Conservation (phyloP, 768 basidiomycete genomes). For the Leccinum uliginosum region DNA sequence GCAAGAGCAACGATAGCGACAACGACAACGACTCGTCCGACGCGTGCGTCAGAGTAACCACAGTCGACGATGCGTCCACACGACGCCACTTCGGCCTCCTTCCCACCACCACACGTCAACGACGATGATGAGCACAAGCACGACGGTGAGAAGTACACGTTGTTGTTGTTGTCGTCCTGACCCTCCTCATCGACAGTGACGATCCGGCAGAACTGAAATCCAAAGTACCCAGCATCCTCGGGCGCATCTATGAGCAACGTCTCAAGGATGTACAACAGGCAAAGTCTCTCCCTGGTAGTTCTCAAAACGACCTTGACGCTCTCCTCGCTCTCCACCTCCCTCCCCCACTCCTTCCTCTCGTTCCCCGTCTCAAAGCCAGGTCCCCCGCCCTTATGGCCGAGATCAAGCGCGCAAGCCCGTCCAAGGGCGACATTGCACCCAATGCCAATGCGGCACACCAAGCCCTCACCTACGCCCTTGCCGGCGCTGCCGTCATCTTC, state of each 20-base stretch:
- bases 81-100: too few species aligned
- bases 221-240: slow-evolving; percentile 27
- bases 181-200: too few species aligned
- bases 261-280: slow-evolving; percentile 73
- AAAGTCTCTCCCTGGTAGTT: slow-evolving; percentile 75
- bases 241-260: slow-evolving; percentile 81
- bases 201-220: slow-evolving; percentile 18
- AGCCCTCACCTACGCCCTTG: slow-evolving; percentile 85
- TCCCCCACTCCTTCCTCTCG: slow-evolving; percentile 75
- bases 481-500: slow-evolving; percentile 94
- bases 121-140: too few species aligned
- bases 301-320: slow-evolving; percentile 66
- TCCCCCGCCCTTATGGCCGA: slow-evolving; percentile 80
- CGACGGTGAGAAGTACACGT: too few species aligned
- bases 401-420: slow-evolving; percentile 96
- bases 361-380: slow-evolving; percentile 53
- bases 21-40: too few species aligned
- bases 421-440: slow-evolving; percentile 89
- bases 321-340: slow-evolving; percentile 80
- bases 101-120: too few species aligned
- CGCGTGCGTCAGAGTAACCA: too few species aligned
- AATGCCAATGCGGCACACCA: slow-evolving; percentile 79
- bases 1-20: too few species aligned
- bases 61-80: too few species aligned
- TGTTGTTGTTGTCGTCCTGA: too few species aligned